Evolutionary conservation across 148 eudicot genomes (phyloP).

Genomic region (Diospyros lotus): DNA sequence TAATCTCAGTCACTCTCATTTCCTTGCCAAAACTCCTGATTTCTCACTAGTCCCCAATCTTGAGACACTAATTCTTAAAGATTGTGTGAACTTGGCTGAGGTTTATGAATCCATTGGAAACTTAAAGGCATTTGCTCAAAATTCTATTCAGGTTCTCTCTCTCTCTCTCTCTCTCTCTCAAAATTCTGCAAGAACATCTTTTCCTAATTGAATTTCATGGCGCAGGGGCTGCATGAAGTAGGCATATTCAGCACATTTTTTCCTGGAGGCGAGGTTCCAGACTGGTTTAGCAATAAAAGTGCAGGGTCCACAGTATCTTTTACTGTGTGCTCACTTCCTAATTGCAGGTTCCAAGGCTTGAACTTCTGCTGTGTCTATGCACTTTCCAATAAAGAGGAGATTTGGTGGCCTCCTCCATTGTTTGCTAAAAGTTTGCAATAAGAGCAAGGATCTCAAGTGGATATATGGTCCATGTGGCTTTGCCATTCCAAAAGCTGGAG

Average conservation of each 20-base stretch:
- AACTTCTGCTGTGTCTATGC: too few species aligned
- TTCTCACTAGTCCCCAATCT: background rate
- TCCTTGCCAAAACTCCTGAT: background rate
- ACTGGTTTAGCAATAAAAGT: background rate
- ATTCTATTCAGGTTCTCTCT: too few species aligned
- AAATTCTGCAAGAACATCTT: too few species aligned
- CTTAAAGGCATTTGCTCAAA: background rate
- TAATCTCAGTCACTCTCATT: background rate
- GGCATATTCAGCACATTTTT: background rate
- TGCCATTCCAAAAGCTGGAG: too few species aligned
- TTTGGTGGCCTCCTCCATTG: too few species aligned
- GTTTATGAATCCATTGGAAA: constrained; percentile 3
- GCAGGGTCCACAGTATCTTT: background rate
- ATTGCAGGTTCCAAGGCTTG: too few species aligned
- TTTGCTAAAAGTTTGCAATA: too few species aligned
- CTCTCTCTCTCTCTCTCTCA: too few species aligned
- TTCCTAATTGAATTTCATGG: background rate
- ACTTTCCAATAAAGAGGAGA: too few species aligned
- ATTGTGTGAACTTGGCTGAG: constrained; percentile 7
- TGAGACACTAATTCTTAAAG: background rate
- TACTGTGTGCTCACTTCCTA: background rate
- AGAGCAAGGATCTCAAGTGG: too few species aligned
- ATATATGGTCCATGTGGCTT: too few species aligned
- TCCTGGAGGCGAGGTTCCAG: background rate
- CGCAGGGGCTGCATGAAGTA: background rate